Conservation (phyloP, 331 rosid species). For the Quercus phellos region DNA sequence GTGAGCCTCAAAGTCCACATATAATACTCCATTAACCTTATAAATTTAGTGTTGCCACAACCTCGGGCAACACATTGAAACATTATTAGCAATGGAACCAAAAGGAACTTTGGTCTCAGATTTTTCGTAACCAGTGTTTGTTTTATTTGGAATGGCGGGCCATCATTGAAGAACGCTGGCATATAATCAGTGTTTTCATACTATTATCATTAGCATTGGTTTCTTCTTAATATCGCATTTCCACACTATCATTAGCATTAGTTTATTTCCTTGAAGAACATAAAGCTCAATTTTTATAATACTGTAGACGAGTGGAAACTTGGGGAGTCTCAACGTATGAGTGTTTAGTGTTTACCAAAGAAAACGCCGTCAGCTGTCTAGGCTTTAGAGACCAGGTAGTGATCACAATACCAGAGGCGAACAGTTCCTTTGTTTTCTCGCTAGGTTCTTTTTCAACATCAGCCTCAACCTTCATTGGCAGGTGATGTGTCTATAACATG, state of each 20-base stretch:
- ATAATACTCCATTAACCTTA: not conserved
- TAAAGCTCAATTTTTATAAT: not conserved
- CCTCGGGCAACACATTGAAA: constrained; percentile 6
- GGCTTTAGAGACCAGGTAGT: not conserved
- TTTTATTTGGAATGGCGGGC: constrained; percentile 21
- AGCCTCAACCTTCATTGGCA: too few species aligned
- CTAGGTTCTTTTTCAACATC: too few species aligned
- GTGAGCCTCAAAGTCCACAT: too few species aligned
- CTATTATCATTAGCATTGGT: not conserved
- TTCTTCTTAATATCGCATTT: not conserved
- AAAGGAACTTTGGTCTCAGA: constrained; percentile 14
- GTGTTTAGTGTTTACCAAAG: not conserved
- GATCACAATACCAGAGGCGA: not conserved
- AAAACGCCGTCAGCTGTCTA: constrained; percentile 22
- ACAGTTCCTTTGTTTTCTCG: not conserved
- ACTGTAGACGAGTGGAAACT: not conserved
- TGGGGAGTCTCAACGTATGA: not conserved
- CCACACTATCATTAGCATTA: not conserved
- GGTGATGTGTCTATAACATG: too few species aligned
- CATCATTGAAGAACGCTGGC: constrained; percentile 12
- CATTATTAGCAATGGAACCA: constrained; percentile 16
- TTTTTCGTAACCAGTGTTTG: constrained; percentile 10
- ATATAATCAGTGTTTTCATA: not conserved
- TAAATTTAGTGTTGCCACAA: not conserved
- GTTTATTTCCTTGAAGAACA: not conserved